Base-by-base conservation (phyloP, 148 eudicot genomes). In the Chenopodium berlandieri region DNA sequence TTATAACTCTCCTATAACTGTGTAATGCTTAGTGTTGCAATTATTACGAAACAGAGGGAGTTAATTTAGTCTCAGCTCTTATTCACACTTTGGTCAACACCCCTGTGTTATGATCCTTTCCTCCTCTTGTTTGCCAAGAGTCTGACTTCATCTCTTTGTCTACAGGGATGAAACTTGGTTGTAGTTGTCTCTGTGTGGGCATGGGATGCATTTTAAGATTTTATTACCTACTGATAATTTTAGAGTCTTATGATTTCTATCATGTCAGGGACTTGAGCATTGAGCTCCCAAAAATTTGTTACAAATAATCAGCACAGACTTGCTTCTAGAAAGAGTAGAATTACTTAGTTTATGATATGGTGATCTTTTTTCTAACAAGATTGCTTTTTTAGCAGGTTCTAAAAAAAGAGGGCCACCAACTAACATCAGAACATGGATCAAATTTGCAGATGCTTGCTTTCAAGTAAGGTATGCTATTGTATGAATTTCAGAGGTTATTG, bases 381-480 rank as follows among this genome's bases (percentile, higher is more conserved):
- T 64, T 82, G 50, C 67, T 73, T 71, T 80, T 63, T 69, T 58
- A 47, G 46, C 78, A 93, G 98, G 85, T 81, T 88, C 88, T 78
- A 86, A 74, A 34, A 8, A 17, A 70, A 69, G 63, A 75, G 95
- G 92, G 78, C 94, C 92, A 37, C 94, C 98, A 37, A 85, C 84
- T 80, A 94, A 94, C 84, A 86, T 96, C 64, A 88, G 88, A 87
- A 88, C 86, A 44, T 96, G 98, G 98, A 90, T 94, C 84, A 91
- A 91, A 83, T 90, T 72, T 81, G 85, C 84, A 12, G 77, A 89
- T 86, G 90, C 83, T 84, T 91, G 94, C 75, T 80, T 81, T 79
- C 91, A 83, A 82, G 86, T 64, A 83, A 92, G 99, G 98, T 96
- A 80, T 74, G 90, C 82, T 30, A 32, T 47, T 48, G 50, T 76